Evolutionary conservation across 2,329 filamentous ascomycete species (phyloP).

Genomic region (Sclerotinia borealis): DNA sequence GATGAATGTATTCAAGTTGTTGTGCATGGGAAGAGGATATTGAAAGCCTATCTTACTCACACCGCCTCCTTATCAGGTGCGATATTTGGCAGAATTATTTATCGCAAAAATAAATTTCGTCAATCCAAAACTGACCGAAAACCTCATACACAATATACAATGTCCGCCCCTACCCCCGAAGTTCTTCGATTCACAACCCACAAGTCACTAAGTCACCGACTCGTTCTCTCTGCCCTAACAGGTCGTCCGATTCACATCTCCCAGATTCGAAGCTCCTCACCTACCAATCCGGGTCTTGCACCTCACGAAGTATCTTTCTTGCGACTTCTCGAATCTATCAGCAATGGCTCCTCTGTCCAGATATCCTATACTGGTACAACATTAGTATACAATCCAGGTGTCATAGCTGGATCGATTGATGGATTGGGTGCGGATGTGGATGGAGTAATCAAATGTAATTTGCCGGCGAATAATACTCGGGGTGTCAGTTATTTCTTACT

Average conservation of each 20-base stretch:
- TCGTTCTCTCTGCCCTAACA: constrained; percentile 86
- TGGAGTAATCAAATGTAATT: constrained; percentile 66
- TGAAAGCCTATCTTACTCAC: not conserved
- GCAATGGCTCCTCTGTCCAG: constrained; percentile 90
- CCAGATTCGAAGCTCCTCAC: constrained; percentile 82
- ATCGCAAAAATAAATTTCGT: constrained; percentile 11
- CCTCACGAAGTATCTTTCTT: constrained; percentile 94
- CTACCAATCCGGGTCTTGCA: constrained; percentile 80
- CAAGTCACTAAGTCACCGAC: constrained; percentile 72
- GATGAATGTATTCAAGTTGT: not conserved
- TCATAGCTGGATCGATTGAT: constrained; percentile 82
- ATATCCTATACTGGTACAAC: constrained; percentile 96
- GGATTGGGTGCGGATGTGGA: constrained; percentile 59
- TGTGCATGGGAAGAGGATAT: not conserved
- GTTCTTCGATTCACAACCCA: constrained; percentile 77
- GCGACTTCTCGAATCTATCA: constrained; percentile 86
- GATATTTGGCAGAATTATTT: constrained; percentile 4
- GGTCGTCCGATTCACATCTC: constrained; percentile 87
- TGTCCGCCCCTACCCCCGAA: constrained; percentile 32
- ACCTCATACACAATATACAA: constrained; percentile 16
- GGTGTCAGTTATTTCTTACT: constrained; percentile 90
- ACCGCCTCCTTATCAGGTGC: constrained; percentile 8
- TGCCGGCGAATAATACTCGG: constrained; percentile 70
- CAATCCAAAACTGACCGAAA: not conserved
- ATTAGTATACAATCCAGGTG: constrained; percentile 82